Base-by-base conservation (phyloP, 179 eudicot species). In the Sideroxylon spinosum region DNA sequence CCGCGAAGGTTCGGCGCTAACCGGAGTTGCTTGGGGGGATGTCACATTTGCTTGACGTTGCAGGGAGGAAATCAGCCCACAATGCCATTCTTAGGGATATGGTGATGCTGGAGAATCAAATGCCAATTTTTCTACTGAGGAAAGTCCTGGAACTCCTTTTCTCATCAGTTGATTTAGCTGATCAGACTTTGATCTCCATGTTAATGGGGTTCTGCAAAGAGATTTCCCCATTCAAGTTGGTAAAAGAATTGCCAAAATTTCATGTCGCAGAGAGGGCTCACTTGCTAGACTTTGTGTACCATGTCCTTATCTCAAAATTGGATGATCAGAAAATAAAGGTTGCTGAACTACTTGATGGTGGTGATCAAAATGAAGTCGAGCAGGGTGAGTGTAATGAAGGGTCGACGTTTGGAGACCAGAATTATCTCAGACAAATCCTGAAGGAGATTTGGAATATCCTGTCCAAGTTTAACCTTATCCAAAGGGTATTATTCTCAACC, bases 71-170 rank as follows among this genome's bases (percentile, higher is more conserved):
- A 48, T 46, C 80, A 0, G 53, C 73, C 4, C 80, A 79, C 44
- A 78, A 83, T 55, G 79, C 82, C 12, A 80, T 87, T 13, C 50
- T 87, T 50, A 81, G 83, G 13, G 88, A 87, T 64, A 71, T 87
- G 9, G 71, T 87, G 10, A 83, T 85, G 90, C 26, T 85, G 16
- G 90, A 87, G 82, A 87, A 87, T 76, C 90, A 87, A 80, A 81
- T 85, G 37, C 90, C 90, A 1, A 11, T 85, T 9, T 87, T 87
- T 55, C 73, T 85, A 9, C 1, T 85, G 37, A 83, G 81, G 44
- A 79, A 85, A 49, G 53, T 85, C 25, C 55, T 83, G 50, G 68
- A 73, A 32, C 50, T 75, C 20, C 73, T 44, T 44, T 52, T 52
- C 1, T 50, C 71, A 6, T 67, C 81, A 10, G 19, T 57, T 5